Conservation (phyloP, 2,329 filamentous ascomycete species). For the Cercospora sp. region DNA sequence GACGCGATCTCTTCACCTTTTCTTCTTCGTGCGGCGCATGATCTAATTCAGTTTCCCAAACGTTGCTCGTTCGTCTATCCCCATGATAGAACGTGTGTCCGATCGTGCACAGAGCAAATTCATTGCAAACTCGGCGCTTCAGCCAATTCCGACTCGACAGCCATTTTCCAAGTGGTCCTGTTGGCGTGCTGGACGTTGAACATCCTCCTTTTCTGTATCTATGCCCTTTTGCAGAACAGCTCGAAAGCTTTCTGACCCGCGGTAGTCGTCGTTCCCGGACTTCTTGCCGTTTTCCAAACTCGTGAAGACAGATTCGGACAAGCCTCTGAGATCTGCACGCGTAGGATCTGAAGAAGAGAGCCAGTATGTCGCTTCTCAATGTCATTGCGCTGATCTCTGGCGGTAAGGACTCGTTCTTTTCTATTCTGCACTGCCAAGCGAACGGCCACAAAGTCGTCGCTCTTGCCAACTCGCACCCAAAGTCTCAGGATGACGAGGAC, state of each 20-base stretch:
- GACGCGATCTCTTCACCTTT: slow-evolving; percentile 19
- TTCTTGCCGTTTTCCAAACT: neutral
- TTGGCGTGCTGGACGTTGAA: slow-evolving; percentile 41
- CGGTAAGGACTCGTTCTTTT: slow-evolving; percentile 96
- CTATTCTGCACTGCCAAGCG: slow-evolving; percentile 81
- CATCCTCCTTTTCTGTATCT: slow-evolving; percentile 20
- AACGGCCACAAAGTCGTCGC: slow-evolving; percentile 86
- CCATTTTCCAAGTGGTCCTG: slow-evolving; percentile 35
- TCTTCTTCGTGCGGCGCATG: slow-evolving; percentile 40
- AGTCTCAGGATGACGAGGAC: slow-evolving; percentile 52
- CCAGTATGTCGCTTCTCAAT: slow-evolving; percentile 50
- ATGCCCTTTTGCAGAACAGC: slow-evolving; percentile 3
- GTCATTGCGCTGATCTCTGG: slow-evolving; percentile 93
- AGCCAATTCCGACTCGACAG: slow-evolving; percentile 39
- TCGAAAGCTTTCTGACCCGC: slow-evolving; percentile 12
- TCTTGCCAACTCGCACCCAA: slow-evolving; percentile 81
- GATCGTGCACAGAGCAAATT: slow-evolving; percentile 37
- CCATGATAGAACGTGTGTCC: slow-evolving; percentile 38
- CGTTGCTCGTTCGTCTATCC: slow-evolving; percentile 27
- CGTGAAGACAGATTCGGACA: neutral
- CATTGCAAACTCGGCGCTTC: slow-evolving; percentile 38
- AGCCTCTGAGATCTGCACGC: neutral
- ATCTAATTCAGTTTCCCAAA: slow-evolving; percentile 38
- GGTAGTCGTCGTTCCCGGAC: neutral
- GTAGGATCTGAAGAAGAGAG: neutral